A percentile compares a stretch with the other conserved stretches of the same genome.
These are phyloP conservation scores for Solanum phureja DNA, from an alignment of 257 asterid species.

Conservation along the genomic window DNA sequence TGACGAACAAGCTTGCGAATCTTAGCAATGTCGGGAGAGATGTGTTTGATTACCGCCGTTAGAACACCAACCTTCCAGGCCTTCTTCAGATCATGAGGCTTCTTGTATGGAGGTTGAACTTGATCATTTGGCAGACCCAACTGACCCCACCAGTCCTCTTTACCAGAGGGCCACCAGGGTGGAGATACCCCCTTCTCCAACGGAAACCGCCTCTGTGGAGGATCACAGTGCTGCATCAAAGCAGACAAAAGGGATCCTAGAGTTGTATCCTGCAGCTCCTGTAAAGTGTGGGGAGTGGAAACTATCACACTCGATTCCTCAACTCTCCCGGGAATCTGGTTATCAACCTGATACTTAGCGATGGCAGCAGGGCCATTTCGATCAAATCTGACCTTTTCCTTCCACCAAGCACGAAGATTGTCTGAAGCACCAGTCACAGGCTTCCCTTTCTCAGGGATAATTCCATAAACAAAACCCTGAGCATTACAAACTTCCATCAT, in stretches of 20 bases:
- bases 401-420: conserved; percentile 63
- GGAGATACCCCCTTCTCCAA: conserved; percentile 48
- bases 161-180: conserved; percentile 63
- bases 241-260: conserved; percentile 52
- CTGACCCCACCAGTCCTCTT: conserved; percentile 47
- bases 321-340: conserved; percentile 13
- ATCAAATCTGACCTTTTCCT: conserved; percentile 55
- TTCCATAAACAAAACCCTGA: conserved; percentile 62
- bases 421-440: conserved; percentile 59
- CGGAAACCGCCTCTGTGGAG: conserved; percentile 46
- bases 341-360: conserved; percentile 32
- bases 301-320: conserved; percentile 20
- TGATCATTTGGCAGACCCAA: conserved; percentile 29
- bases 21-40: conserved; percentile 39
- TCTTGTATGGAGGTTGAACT: conserved; percentile 44
- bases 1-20: conserved; percentile 33
- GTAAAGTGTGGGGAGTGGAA: conserved; percentile 32
- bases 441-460: conserved; percentile 58
- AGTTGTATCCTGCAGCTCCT: conserved; percentile 48
- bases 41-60: conserved; percentile 41
- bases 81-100: conserved; percentile 54
- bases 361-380: conserved; percentile 55
- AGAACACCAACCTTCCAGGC: conserved; percentile 43
- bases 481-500: conserved; percentile 67
- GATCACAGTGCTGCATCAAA: conserved; percentile 50